These are phyloP conservation scores for Candida frijolesensis DNA, from an alignment of 1,139 yeast genomes.

Conservation along the genomic window DNA sequence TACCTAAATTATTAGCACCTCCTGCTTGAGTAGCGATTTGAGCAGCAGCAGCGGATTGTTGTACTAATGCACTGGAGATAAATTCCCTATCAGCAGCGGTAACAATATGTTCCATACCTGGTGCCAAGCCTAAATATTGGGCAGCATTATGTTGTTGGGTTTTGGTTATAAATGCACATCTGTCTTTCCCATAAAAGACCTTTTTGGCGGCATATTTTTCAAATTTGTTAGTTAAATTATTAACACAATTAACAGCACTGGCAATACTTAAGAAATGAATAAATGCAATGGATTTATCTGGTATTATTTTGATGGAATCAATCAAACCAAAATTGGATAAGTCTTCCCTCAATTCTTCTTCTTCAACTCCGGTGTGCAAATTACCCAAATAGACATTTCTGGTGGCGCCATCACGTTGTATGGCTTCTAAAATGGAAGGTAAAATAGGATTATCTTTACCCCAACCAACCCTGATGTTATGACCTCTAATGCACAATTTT, in stretches of 20 bases:
- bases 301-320: constrained; percentile 58
- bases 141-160: constrained; percentile 98
- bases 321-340: constrained; percentile 55
- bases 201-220: constrained; percentile 58
- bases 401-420: constrained; percentile 86
- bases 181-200: constrained; percentile 63
- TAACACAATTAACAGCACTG: constrained; percentile 61
- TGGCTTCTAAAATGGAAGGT: constrained; percentile 70
- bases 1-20: constrained; percentile 80
- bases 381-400: constrained; percentile 87
- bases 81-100: constrained; percentile 79
- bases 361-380: constrained; percentile 51
- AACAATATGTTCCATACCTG: constrained; percentile 83
- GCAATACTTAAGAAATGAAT: constrained; percentile 60
- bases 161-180: constrained; percentile 79
- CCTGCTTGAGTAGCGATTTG: constrained; percentile 76
- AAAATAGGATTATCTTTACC: constrained; percentile 66
- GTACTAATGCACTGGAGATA: constrained; percentile 59
- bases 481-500: constrained; percentile 56
- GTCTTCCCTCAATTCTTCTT: constrained; percentile 54
- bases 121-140: constrained; percentile 87
- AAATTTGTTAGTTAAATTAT: constrained; percentile 50
- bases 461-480: constrained; percentile 69
- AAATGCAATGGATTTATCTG: constrained; percentile 63
- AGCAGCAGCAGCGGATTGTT: constrained; percentile 72